Base-by-base conservation (phyloP, 2,329 filamentous ascomycete species). In the Fusarium sp. region DNA sequence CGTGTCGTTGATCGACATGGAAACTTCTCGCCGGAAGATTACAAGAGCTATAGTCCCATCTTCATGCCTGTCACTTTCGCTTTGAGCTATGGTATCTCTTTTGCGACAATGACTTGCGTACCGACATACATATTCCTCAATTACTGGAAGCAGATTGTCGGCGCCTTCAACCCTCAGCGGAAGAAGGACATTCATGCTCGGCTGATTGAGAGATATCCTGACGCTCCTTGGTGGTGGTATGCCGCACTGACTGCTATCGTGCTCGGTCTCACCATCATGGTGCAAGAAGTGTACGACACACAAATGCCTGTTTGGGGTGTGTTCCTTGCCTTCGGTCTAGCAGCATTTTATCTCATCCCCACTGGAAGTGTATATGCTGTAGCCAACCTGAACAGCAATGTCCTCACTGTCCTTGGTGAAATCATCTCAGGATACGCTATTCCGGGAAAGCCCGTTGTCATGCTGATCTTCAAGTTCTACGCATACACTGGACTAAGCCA, bases 381-480 rank as follows among this genome's bases (percentile, higher is more conserved):
- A 2, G 60, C 60, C 6, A 63, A 63, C 0, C 54, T 63, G 2
- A 63, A 63, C 28, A 63, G 60, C 2, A 63, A 63, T 1, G 60
- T 63, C 1, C 60, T 63, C 1, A 60, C 60, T 0, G 60, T 63
- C 0, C 54, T 63, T 0, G 60, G 60, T 0, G 60, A 63, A 16
- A 60, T 63, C 1, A 60, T 63, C 1, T 60, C 54, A 3, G 60
- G 60, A 9, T 63, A 63, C 1, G 40, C 54, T 1, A 63, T 63
- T 4, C 60, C 60, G 0, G 60, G 60, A 16, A 63, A 63, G 23
- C 60, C 60, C 6, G 54, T 63, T 1, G 60, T 60, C 3, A 63
- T 63, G 54, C 9, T 63, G 0, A 60, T 63, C 18, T 63, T 63
- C 43, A 63, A 63, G 12, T 63, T 63, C 35, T 63, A 63, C 28